A percentile compares a stretch with the other conserved stretches of the same genome.
Conservation (phyloP, 768 basidiomycete genomes). For the Suillus luteus region DNA sequence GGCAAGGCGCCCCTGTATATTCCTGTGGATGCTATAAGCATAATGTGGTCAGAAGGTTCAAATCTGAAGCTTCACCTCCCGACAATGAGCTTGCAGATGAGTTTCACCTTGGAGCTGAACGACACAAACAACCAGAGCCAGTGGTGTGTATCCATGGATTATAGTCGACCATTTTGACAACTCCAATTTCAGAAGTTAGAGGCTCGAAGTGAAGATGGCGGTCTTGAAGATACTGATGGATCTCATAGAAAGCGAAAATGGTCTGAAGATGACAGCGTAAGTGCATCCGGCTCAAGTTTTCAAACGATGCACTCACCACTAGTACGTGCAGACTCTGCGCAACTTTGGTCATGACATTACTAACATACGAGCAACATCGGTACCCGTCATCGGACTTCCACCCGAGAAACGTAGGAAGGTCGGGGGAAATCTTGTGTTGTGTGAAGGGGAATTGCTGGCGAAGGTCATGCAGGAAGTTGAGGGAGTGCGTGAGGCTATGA, state of each 20-base stretch:
- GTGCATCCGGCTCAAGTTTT: neutral
- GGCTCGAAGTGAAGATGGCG: neutral
- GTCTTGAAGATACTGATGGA: neutral
- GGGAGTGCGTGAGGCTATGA: neutral
- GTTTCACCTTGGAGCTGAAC: neutral
- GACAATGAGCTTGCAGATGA: neutral
- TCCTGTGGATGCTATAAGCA: neutral
- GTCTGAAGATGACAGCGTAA: too few species aligned
- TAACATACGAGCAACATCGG: neutral
- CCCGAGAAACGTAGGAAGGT: neutral
- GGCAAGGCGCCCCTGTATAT: neutral
- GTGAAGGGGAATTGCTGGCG: neutral
- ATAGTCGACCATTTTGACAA: neutral
- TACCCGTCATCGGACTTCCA: neutral
- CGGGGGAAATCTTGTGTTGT: too few species aligned
- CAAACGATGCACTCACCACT: neutral
- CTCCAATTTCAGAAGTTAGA: neutral
- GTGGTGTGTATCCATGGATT: neutral
- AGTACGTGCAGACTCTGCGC: neutral
- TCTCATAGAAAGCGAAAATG: too few species aligned
- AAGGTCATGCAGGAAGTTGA: neutral
- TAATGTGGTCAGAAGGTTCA: accelerated
- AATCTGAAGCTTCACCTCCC: neutral
- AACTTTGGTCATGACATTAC: neutral
- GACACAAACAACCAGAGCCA: neutral